Conservation (phyloP, 331 rosid genomes). For the Acacia concinna region DNA sequence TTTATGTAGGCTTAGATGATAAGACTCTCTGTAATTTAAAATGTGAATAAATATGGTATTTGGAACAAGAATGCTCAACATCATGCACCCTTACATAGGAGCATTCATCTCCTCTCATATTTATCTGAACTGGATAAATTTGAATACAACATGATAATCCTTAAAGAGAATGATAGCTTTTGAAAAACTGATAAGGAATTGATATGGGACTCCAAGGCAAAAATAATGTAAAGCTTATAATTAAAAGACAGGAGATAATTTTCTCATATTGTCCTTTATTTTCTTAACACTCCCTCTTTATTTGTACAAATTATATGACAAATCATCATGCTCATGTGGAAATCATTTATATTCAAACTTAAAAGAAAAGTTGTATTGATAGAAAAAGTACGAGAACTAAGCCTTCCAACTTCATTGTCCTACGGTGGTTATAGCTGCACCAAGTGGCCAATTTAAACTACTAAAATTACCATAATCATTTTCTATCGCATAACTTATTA, state of each 20-base stretch:
- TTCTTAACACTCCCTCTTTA: neutral
- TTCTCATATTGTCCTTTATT: neutral
- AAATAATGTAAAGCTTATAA: neutral
- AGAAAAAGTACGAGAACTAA: neutral
- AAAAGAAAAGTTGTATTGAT: neutral
- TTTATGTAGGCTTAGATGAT: neutral
- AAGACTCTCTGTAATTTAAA: neutral
- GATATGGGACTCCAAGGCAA: neutral
- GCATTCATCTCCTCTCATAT: neutral
- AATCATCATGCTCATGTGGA: neutral
- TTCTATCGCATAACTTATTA: neutral
- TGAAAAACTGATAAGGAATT: neutral
- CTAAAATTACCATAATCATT: neutral
- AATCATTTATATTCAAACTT: neutral
- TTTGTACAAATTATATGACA: neutral
- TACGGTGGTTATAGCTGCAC: constrained; percentile 2
- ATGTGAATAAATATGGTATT: neutral
- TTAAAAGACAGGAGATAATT: neutral
- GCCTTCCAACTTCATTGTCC: constrained; percentile 17
- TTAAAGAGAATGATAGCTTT: neutral
- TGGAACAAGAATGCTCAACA: neutral
- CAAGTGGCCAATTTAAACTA: constrained; percentile 1
- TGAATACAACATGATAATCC: neutral
- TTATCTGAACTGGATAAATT: neutral
- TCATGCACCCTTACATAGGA: neutral